Evolutionary conservation across 768 basidiomycete genomes (phyloP).

Genomic region (Hygrocybe punicea): DNA sequence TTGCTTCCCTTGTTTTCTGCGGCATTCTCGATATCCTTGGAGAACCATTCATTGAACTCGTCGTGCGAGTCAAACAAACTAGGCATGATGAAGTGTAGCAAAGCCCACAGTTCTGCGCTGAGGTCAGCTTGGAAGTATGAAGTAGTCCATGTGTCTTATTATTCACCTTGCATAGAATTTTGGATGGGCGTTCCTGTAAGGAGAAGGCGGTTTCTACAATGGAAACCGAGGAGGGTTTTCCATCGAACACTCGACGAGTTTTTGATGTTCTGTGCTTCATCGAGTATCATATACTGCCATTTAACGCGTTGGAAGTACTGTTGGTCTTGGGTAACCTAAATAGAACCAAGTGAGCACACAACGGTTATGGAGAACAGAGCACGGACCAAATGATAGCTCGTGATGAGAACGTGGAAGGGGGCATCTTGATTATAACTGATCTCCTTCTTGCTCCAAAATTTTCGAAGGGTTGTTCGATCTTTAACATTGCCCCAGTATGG

Average conservation of each 20-base stretch:
- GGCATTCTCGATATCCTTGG: conserved; percentile 97
- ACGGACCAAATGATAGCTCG: conserved; percentile 90
- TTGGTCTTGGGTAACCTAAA: conserved; percentile 89
- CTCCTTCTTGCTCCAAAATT: conserved; percentile 98
- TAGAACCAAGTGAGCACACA: neutral
- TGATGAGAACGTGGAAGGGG: conserved; percentile 94
- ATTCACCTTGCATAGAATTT: conserved; percentile 96
- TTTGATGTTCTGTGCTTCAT: conserved; percentile 99
- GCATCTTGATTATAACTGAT: conserved; percentile 94
- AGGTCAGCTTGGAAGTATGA: conserved; percentile 10
- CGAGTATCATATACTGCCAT: conserved; percentile 99
- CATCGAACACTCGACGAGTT: conserved; percentile 93
- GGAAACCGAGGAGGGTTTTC: conserved; percentile 95
- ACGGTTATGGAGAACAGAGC: neutral
- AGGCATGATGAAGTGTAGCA: conserved; percentile 99
- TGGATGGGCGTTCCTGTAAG: conserved; percentile 98
- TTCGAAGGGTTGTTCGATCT: conserved; percentile 88
- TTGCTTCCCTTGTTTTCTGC: conserved; percentile 86
- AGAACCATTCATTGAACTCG: conserved; percentile 99
- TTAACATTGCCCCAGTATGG: conserved; percentile 99
- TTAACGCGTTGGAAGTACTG: conserved; percentile 97
- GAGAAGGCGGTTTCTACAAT: conserved; percentile 90
- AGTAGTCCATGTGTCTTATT: neutral
- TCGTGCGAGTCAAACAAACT: conserved; percentile 98
- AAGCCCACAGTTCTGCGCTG: conserved; percentile 85